Conservation (phyloP, 805 yeast genomes). For the Yamadazyma akitaensis region DNA sequence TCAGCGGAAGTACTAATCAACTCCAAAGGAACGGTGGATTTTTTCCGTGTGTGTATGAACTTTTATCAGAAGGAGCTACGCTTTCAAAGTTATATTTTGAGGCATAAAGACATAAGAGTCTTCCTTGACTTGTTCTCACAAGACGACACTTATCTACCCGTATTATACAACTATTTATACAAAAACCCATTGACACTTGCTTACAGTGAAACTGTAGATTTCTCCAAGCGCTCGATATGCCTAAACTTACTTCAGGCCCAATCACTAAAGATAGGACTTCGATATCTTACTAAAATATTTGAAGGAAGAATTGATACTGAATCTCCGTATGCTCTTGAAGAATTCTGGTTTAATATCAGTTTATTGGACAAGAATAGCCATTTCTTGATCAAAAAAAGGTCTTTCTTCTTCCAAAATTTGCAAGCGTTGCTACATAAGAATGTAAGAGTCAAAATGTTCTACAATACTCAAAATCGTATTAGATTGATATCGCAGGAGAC, state of each 20-base stretch:
- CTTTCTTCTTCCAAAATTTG: slow-evolving; percentile 3
- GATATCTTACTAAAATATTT: slow-evolving; percentile 7
- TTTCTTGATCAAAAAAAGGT: slow-evolving; percentile 6
- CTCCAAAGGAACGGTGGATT: slow-evolving; percentile 3
- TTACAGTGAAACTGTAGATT: not conserved
- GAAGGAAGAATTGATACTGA: not conserved
- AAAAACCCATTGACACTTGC: not conserved
- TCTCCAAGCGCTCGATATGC: slow-evolving; percentile 10
- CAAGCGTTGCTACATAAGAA: slow-evolving; percentile 5
- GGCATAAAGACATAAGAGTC: slow-evolving; percentile 7
- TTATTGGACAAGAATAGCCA: slow-evolving; percentile 16
- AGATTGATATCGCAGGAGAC: slow-evolving; percentile 10
- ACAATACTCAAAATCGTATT: slow-evolving; percentile 1
- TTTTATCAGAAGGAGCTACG: slow-evolving; percentile 3
- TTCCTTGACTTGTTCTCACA: slow-evolving; percentile 11
- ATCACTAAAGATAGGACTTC: slow-evolving; percentile 16
- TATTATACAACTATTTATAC: slow-evolving; percentile 9
- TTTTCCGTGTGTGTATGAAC: slow-evolving; percentile 2
- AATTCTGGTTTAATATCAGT: slow-evolving; percentile 19
- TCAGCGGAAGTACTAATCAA: slow-evolving; percentile 1
- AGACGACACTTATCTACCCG: slow-evolving; percentile 16
- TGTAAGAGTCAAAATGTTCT: slow-evolving; percentile 8
- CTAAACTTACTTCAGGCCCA: slow-evolving; percentile 16
- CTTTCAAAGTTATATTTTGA: not conserved
- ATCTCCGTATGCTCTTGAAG: slow-evolving; percentile 11